A percentile compares a stretch with the other conserved stretches of the same genome.
Evolutionary conservation across 257 asterid genomes (phyloP).

Genomic region (Dorcoceras hygrometricum): DNA sequence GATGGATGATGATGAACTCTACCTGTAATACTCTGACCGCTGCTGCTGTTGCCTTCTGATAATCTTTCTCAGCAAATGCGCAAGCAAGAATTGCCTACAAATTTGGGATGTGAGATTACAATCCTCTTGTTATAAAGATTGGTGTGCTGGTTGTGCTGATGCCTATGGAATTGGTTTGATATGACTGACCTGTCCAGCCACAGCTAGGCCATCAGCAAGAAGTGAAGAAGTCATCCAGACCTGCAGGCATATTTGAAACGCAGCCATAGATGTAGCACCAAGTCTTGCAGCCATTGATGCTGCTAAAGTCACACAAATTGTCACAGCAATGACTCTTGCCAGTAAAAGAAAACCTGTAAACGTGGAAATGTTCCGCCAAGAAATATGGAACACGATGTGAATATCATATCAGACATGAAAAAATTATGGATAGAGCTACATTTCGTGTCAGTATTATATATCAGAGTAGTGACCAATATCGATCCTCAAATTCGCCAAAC

Average conservation of each 20-base stretch:
- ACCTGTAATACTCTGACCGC: slow-evolving; percentile 89
- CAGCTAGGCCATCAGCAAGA: slow-evolving; percentile 96
- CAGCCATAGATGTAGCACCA: slow-evolving; percentile 88
- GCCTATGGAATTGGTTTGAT: background rate
- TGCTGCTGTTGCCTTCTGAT: slow-evolving; percentile 69
- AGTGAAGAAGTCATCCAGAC: slow-evolving; percentile 94
- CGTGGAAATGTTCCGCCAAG: background rate
- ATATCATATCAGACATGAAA: no score
- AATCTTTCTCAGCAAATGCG: slow-evolving; percentile 93
- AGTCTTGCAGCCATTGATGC: slow-evolving; percentile 90
- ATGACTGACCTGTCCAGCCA: slow-evolving; percentile 83
- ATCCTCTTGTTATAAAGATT: background rate
- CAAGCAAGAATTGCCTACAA: slow-evolving; percentile 90
- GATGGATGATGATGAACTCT: background rate
- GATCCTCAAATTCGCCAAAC: background rate
- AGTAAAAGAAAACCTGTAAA: slow-evolving; percentile 55
- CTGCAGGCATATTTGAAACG: slow-evolving; percentile 89
- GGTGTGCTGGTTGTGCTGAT: background rate
- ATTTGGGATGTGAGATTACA: background rate
- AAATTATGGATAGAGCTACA: background rate
- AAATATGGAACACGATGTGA: background rate
- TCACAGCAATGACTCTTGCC: slow-evolving; percentile 82
- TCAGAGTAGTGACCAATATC: background rate
- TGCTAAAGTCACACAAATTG: slow-evolving; percentile 83
- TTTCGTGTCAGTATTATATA: background rate